phyloP scores from a whole-genome alignment of 371 early-diverging fungal genomes.

The Lichtheimia corymbifera region DNA sequence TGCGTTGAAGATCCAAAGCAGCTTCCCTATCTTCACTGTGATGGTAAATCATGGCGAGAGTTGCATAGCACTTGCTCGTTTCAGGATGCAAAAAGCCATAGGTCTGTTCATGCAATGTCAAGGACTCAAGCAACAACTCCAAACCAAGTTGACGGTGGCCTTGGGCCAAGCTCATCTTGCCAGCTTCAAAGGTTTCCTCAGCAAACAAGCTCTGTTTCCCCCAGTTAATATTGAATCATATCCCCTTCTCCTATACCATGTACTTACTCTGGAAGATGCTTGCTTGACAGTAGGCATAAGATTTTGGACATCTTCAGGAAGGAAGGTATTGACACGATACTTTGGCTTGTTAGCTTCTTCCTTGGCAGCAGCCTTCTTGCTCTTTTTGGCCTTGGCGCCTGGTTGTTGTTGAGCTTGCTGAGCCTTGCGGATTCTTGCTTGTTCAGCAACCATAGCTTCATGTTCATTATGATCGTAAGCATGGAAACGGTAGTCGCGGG shows the following conservation, averaged over 20 bases:
- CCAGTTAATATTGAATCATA: conserved; percentile 5
- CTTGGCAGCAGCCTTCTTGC: conserved; percentile 39
- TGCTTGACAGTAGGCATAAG: conserved; percentile 84
- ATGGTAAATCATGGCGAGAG: conserved; percentile 86
- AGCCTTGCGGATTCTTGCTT: conserved; percentile 26
- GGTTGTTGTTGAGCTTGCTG: conserved; percentile 42
- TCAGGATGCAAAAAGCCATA: conserved; percentile 91
- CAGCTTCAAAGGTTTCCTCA: conserved; percentile 89
- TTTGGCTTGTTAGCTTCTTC: conserved; percentile 24
- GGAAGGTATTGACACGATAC: conserved; percentile 51
- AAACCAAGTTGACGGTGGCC: conserved; percentile 78
- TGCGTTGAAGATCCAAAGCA: conserved; percentile 80
- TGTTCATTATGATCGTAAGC: conserved; percentile 48
- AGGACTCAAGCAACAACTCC: conserved; percentile 82
- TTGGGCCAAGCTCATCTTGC: conserved; percentile 78
- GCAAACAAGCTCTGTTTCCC: conserved; percentile 67
- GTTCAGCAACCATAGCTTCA: conserved; percentile 40
- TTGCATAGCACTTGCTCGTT: conserved; percentile 82
- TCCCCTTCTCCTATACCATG: not conserved
- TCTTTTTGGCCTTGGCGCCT: conserved; percentile 23
- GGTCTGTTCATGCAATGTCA: conserved; percentile 88
- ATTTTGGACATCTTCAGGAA: conserved; percentile 76
- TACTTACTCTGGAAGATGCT: conserved; percentile 53
- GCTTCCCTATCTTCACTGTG: conserved; percentile 75
- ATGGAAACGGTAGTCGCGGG: conserved; percentile 71